A percentile compares a stretch with the other conserved stretches of the same genome.
Evolutionary conservation across 768 basidiomycete species (phyloP).

Genomic region (Favolaschia claudopus): DNA sequence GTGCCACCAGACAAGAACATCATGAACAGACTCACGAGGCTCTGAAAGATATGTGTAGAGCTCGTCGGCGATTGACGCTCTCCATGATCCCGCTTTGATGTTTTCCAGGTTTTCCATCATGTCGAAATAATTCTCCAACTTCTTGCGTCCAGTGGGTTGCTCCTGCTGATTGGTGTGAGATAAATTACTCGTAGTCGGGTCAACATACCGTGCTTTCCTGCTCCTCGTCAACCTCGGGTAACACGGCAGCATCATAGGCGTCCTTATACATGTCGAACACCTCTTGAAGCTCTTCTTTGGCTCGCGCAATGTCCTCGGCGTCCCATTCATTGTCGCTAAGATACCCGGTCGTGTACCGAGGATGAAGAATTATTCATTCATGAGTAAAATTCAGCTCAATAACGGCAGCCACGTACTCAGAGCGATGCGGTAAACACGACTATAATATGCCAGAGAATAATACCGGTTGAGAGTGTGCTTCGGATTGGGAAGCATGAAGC

Average conservation of each 20-base stretch:
- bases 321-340: constrained; percentile 39
- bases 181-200: too few species aligned
- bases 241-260: neutral
- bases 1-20: constrained; percentile 38
- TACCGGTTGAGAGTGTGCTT: constrained; percentile 42
- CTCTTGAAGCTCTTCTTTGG: constrained; percentile 29
- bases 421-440: constrained; percentile 39
- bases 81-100: neutral
- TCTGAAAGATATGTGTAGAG: constrained; percentile 36
- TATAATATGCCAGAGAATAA: constrained; percentile 37
- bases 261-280: constrained; percentile 2
- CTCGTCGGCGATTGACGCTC: constrained; percentile 22
- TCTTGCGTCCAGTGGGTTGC: too few species aligned
- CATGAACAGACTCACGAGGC: constrained; percentile 22
- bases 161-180: too few species aligned
- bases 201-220: neutral
- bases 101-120: neutral
- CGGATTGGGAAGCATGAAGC: constrained; percentile 35
- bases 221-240: neutral
- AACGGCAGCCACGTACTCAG: constrained; percentile 35
- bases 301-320: constrained; percentile 30
- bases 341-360: constrained; percentile 43
- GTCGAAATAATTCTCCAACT: constrained; percentile 8
- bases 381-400: neutral
- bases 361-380: constrained; percentile 41